Conservation (phyloP, 2,329 filamentous ascomycete genomes). For the Fusarium tjaetaba region DNA sequence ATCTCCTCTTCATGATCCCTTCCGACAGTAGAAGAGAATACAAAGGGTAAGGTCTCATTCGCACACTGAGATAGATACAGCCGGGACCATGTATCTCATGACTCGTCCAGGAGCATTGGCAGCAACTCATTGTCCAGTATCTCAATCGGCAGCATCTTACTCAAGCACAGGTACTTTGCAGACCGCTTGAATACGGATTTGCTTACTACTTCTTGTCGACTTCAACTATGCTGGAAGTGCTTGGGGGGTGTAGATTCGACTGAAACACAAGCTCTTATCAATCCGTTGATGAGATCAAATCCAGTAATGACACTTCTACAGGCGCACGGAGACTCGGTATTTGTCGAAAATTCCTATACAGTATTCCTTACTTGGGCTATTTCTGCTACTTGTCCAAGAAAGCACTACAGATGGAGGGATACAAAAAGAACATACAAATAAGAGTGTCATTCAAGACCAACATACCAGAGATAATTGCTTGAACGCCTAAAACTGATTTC, state of each 20-base stretch:
- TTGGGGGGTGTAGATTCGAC: neutral
- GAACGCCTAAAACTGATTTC: slow-evolving; percentile 27
- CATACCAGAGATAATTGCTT: neutral
- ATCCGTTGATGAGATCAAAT: neutral
- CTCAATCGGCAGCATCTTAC: neutral
- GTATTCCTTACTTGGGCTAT: neutral
- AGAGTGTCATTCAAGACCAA: neutral
- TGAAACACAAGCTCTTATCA: neutral
- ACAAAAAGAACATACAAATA: neutral
- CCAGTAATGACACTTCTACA: neutral
- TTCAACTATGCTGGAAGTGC: neutral
- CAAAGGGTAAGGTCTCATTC: neutral
- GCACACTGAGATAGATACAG: neutral
- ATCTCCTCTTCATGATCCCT: neutral
- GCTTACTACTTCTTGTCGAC: neutral
- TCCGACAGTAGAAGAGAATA: neutral
- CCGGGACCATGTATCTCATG: neutral
- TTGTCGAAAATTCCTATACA: neutral
- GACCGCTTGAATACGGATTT: neutral
- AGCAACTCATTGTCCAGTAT: neutral
- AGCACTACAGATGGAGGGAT: neutral
- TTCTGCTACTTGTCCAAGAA: neutral
- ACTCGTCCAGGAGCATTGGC: too few species aligned
- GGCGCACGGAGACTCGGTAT: neutral
- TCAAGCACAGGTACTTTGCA: neutral